A percentile compares a stretch with the other conserved stretches of the same genome.
phyloP scores from a whole-genome alignment of 1,139 yeast species.

The Sugiyamaella paludigena region DNA sequence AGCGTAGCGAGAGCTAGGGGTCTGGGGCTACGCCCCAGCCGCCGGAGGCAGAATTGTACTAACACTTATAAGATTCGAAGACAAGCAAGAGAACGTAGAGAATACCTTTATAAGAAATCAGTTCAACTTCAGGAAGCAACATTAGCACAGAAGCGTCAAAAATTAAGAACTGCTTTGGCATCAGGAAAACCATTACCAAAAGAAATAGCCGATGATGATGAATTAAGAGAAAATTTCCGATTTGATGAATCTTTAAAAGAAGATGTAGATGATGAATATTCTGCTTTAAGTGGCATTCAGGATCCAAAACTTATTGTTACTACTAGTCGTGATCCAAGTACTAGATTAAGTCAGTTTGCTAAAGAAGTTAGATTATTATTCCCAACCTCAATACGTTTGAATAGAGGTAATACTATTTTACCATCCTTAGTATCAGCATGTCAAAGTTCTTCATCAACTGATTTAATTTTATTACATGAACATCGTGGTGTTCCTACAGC shows the following conservation, averaged over 20 bases:
- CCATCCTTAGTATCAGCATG: constrained; percentile 85
- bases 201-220: constrained; percentile 83
- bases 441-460: constrained; percentile 71
- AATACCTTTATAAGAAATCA: constrained; percentile 83
- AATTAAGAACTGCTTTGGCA: constrained; percentile 82
- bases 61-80: constrained; percentile 57
- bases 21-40: no score
- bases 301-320: constrained; percentile 95
- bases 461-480: constrained; percentile 82
- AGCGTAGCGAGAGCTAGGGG: no score
- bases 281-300: constrained; percentile 77
- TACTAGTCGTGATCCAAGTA: constrained; percentile 88
- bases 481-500: constrained; percentile 99
- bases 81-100: constrained; percentile 95
- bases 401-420: constrained; percentile 89
- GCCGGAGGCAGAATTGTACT: not conserved
- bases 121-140: constrained; percentile 87
- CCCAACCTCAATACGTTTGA: constrained; percentile 84
- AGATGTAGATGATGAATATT: constrained; percentile 80
- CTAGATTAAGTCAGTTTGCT: constrained; percentile 82
- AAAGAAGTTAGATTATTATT: constrained; percentile 87
- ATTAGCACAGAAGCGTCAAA: constrained; percentile 80
- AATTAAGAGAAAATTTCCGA: constrained; percentile 74
- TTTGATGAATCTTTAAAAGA: constrained; percentile 69
- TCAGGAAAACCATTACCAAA: constrained; percentile 87